A percentile compares a stretch with the other conserved stretches of the same genome.
phyloP scores from a whole-genome alignment of 495 filamentous ascomycete genomes.

The Lasiosphaeriaceae sp. region DNA sequence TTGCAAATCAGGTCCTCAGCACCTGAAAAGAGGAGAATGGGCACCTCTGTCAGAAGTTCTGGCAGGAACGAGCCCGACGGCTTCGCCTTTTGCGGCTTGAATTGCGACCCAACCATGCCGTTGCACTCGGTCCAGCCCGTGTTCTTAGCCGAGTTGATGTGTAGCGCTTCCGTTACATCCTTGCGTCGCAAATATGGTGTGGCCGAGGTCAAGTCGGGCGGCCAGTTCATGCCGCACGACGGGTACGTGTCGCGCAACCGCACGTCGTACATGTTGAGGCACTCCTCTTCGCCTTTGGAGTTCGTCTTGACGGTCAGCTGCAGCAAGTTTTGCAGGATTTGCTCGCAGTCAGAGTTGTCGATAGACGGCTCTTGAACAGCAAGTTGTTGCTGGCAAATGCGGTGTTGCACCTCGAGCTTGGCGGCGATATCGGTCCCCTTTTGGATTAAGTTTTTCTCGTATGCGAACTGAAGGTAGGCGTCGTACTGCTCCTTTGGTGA shows the following conservation, averaged over 20 bases:
- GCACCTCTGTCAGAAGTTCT: constrained; percentile 67
- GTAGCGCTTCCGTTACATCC: constrained; percentile 77
- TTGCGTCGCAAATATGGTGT: constrained; percentile 77
- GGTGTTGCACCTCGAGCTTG: constrained; percentile 47
- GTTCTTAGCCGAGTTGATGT: constrained; percentile 75
- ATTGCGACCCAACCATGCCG: constrained; percentile 65
- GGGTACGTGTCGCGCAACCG: constrained; percentile 69
- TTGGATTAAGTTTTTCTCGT: constrained; percentile 66
- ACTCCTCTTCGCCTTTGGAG: constrained; percentile 48
- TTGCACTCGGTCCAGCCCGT: constrained; percentile 91
- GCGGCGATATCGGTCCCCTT: constrained; percentile 60
- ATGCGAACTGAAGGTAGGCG: constrained; percentile 77
- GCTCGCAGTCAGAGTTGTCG: constrained; percentile 67
- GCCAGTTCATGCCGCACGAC: constrained; percentile 94
- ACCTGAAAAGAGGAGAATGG: constrained; percentile 84
- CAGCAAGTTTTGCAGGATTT: constrained; percentile 66
- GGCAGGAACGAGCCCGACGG: constrained; percentile 76
- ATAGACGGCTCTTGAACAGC: constrained; percentile 60
- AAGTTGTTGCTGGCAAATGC: constrained; percentile 60
- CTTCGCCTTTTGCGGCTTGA: constrained; percentile 62
- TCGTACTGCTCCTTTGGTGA: constrained; percentile 85
- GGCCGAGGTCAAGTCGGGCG: constrained; percentile 71
- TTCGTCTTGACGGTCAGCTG: constrained; percentile 48
- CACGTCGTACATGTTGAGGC: constrained; percentile 93
- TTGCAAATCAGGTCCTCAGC: constrained; percentile 96